A percentile compares a stretch with the other conserved stretches of the same genome.
These are phyloP conservation scores for Phytophthora pistaciae DNA, from an alignment of 352 stramenopile genomes.

Conservation along the genomic window DNA sequence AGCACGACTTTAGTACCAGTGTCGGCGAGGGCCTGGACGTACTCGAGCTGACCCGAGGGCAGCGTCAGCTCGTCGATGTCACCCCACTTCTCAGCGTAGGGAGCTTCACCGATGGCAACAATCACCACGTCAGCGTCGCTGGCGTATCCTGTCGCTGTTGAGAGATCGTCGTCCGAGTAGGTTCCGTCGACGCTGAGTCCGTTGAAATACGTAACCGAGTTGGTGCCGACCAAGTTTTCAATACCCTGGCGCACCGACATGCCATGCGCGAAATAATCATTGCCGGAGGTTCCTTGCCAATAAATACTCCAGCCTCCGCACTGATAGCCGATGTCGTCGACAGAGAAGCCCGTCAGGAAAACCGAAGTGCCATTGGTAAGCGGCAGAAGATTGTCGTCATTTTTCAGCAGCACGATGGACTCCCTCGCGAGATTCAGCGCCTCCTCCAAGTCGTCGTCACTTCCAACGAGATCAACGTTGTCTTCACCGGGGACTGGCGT, in stretches of 20 bases:
- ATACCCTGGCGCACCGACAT: conserved; percentile 42
- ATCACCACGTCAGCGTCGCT: conserved; percentile 32
- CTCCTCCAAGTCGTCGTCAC: conserved; percentile 44
- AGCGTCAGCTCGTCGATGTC: conserved; percentile 82
- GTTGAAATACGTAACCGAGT: conserved; percentile 46
- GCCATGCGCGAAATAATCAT: conserved; percentile 59
- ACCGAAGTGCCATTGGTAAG: conserved; percentile 39
- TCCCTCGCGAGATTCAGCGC: conserved; percentile 72
- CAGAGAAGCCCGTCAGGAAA: conserved; percentile 68
- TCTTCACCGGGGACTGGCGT: conserved; percentile 55
- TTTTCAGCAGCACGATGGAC: conserved; percentile 83
- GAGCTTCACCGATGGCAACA: conserved; percentile 43
- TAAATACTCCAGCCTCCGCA: conserved; percentile 83
- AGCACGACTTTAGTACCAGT: conserved; percentile 70
- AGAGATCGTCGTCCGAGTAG: conserved; percentile 36
- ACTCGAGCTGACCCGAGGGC: conserved; percentile 69
- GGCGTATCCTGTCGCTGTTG: conserved; percentile 28
- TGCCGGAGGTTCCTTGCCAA: conserved; percentile 82
- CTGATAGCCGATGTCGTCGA: conserved; percentile 65
- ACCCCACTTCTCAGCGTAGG: conserved; percentile 75
- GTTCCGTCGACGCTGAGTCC: conserved; percentile 34
- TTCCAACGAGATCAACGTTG: conserved; percentile 48
- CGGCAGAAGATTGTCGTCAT: conserved; percentile 59
- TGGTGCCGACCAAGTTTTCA: conserved; percentile 25
- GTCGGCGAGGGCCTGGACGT: conserved; percentile 71